These are phyloP conservation scores for Talaromyces pinophilus DNA, from an alignment of 2,329 filamentous ascomycete species.

Conservation along the genomic window DNA sequence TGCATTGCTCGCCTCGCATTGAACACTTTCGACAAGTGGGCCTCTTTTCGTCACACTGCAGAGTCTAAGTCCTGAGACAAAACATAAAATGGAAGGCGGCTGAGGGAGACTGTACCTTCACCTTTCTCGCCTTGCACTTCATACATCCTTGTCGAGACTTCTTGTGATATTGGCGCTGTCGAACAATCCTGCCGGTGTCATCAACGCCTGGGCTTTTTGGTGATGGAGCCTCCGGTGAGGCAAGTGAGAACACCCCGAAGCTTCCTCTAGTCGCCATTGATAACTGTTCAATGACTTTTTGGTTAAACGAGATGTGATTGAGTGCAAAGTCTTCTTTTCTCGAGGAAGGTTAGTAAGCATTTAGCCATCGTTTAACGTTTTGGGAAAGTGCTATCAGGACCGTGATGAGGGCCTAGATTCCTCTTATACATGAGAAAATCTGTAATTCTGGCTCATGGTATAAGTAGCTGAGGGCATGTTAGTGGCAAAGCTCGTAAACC, in stretches of 20 bases:
- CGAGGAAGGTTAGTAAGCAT: background rate
- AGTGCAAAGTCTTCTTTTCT: background rate
- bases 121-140: constrained; percentile 15
- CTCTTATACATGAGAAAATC: background rate
- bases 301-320: background rate
- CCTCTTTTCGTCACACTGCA: constrained; percentile 8
- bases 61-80: background rate
- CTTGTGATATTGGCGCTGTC: constrained; percentile 6
- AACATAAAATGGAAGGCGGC: too few species aligned
- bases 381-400: background rate
- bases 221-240: background rate
- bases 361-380: background rate
- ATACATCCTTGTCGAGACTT: constrained; percentile 14
- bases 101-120: background rate
- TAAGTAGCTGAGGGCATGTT: background rate
- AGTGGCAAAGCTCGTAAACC: background rate
- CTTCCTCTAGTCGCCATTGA: background rate
- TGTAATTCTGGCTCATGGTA: background rate
- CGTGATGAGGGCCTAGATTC: background rate
- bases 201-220: constrained; percentile 2
- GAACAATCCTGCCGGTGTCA: constrained; percentile 5
- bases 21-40: constrained; percentile 10
- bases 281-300: background rate
- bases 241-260: constrained; percentile 5
- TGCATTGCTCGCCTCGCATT: constrained; percentile 6